Conservation (phyloP, 2,329 filamentous ascomycete species). For the Fusarium keratoplasticum region DNA sequence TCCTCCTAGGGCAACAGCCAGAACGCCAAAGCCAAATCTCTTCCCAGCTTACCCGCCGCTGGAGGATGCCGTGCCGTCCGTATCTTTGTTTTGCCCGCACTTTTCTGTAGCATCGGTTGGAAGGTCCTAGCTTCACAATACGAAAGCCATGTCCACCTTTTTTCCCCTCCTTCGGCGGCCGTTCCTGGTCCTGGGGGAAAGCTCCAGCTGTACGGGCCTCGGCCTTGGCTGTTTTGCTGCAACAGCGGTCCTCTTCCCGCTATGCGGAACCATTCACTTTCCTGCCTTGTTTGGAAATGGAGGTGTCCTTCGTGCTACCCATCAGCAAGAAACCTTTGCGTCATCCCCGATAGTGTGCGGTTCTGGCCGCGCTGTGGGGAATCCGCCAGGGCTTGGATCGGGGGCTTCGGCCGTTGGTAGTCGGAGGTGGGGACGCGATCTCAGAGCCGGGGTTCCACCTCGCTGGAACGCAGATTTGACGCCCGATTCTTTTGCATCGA, state of each 20-base stretch:
- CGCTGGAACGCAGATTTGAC: constrained; percentile 12
- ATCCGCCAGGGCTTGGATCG: constrained; percentile 17
- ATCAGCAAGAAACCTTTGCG: not conserved
- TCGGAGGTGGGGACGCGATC: constrained; percentile 33
- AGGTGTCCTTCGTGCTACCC: not conserved
- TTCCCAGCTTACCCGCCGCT: constrained; percentile 1
- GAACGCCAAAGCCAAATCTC: constrained; percentile 8
- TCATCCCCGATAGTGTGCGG: constrained; percentile 40
- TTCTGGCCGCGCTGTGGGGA: constrained; percentile 38
- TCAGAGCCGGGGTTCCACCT: constrained; percentile 1
- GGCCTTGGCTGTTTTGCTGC: not conserved
- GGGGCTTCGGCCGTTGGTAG: constrained; percentile 12
- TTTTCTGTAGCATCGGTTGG: not conserved
- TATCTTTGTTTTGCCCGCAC: not conserved
- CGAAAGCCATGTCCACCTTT: not conserved
- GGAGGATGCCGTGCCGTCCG: constrained; percentile 1
- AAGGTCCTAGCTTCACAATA: not conserved
- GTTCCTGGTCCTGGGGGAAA: not conserved
- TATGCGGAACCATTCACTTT: constrained; percentile 24
- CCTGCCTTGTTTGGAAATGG: constrained; percentile 7
- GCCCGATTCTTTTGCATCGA: constrained; percentile 18
- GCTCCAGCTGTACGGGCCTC: not conserved
- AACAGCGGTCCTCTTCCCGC: constrained; percentile 15
- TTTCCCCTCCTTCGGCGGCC: not conserved
- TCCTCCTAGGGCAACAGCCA: constrained; percentile 22